Percentiles rank a stretch among this genome's conserved stretches.
Evolutionary conservation across 1,139 yeast genomes (phyloP).

Genomic region (Magnusiomyces magnusii): DNA sequence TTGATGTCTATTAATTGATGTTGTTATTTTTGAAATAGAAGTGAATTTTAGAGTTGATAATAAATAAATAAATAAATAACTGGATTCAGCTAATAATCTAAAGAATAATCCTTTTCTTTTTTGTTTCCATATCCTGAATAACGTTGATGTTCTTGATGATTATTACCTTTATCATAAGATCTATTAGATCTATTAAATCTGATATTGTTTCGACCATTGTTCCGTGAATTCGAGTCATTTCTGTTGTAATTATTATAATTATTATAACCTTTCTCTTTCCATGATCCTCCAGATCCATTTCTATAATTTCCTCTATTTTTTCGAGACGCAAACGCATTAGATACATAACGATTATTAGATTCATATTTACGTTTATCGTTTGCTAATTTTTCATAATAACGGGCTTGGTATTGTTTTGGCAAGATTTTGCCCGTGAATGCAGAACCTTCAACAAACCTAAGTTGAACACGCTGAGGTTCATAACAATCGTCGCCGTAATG

Average conservation of each 20-base stretch:
- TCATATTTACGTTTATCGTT: not conserved
- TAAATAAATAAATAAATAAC: too few species aligned
- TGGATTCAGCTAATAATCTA: not conserved
- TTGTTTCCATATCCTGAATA: not conserved
- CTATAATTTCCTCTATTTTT: not conserved
- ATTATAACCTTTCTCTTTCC: conserved; percentile 16
- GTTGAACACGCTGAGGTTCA: conserved; percentile 26
- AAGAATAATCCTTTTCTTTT: not conserved
- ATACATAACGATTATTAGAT: not conserved
- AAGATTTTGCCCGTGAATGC: conserved; percentile 23
- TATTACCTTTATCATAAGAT: not conserved
- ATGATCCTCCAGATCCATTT: conserved; percentile 12
- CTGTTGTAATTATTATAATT: conserved; percentile 4
- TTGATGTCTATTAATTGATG: not conserved
- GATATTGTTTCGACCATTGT: too few species aligned
- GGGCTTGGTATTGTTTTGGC: not conserved
- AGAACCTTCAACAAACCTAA: conserved; percentile 24
- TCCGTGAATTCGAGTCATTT: not conserved
- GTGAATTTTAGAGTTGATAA: too few species aligned
- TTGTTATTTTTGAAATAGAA: not conserved
- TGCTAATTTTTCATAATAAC: not conserved
- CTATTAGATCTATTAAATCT: too few species aligned
- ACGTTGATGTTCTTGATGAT: not conserved
- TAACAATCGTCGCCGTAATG: conserved; percentile 92
- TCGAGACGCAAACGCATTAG: not conserved